Conservation (phyloP, 1,284 basidiomycete genomes). For the Exobasidium rhododendri region DNA sequence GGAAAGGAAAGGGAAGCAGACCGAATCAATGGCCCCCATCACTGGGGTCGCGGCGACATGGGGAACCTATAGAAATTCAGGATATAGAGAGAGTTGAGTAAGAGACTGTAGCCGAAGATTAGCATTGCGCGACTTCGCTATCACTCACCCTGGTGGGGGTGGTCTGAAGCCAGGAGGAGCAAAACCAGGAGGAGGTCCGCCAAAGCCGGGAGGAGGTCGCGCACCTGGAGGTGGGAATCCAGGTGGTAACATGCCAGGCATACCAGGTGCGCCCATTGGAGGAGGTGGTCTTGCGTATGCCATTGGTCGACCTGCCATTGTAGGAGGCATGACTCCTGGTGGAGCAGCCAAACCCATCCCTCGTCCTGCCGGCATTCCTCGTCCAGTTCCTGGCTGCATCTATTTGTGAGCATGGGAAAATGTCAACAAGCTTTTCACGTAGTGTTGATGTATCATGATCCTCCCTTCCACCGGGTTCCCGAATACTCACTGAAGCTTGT, state of each 20-base stretch:
- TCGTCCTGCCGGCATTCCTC: slow-evolving; percentile 90
- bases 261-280: slow-evolving; percentile 58
- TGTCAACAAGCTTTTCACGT: slow-evolving; percentile 19
- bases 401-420: too few species aligned
- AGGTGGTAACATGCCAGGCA: slow-evolving; percentile 37
- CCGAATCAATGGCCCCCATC: not conserved
- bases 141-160: slow-evolving; percentile 12
- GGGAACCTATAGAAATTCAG: not conserved
- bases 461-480: not conserved
- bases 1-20: not conserved
- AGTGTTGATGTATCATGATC: not conserved
- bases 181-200: slow-evolving; percentile 37
- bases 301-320: slow-evolving; percentile 30
- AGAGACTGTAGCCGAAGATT: too few species aligned
- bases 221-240: slow-evolving; percentile 26
- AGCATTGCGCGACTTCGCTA: too few species aligned
- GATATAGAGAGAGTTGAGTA: not conserved
- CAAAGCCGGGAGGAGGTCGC: slow-evolving; percentile 17
- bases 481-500: slow-evolving; percentile 63
- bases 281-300: slow-evolving; percentile 58
- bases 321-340: slow-evolving; percentile 62
- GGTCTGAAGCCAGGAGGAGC: slow-evolving; percentile 5
- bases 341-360: slow-evolving; percentile 90
- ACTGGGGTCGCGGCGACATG: slow-evolving; percentile 11
- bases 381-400: slow-evolving; percentile 84